Percentiles rank a stretch among this genome's conserved stretches.
Evolutionary conservation across 805 yeast genomes (phyloP).

Genomic region (Komagataella ulmi): DNA sequence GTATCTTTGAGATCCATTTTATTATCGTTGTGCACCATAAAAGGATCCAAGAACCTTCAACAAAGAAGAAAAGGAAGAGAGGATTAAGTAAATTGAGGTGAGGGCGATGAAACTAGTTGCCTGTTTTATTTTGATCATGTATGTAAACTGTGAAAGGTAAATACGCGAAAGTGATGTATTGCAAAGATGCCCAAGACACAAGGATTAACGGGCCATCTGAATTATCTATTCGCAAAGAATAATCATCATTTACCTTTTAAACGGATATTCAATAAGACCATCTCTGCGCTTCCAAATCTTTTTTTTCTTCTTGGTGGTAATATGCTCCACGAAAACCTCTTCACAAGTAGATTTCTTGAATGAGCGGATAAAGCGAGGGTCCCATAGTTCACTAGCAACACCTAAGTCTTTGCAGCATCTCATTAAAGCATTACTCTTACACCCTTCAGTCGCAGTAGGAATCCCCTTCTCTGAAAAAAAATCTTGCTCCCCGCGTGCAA

Average conservation of each 20-base stretch:
- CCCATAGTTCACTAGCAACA: slow-evolving; percentile 95
- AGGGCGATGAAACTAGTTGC: not conserved
- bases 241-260: slow-evolving; percentile 24
- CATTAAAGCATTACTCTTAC: slow-evolving; percentile 94
- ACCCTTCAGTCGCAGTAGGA: slow-evolving; percentile 95
- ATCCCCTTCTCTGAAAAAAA: slow-evolving; percentile 78
- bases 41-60: not conserved
- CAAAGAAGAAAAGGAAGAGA: not conserved
- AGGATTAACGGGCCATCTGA: not conserved
- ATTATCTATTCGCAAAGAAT: too few relatives aligned
- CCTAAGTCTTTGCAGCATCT: slow-evolving; percentile 97
- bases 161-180: not conserved
- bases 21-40: not conserved
- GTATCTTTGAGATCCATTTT: not conserved
- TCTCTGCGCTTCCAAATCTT: slow-evolving; percentile 88
- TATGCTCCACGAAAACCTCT: slow-evolving; percentile 77
- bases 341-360: slow-evolving; percentile 61
- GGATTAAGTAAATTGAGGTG: not conserved
- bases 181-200: too few relatives aligned
- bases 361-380: slow-evolving; percentile 71
- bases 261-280: slow-evolving; percentile 77
- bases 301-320: slow-evolving; percentile 70
- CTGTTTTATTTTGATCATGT: not conserved
- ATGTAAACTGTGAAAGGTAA: not conserved
- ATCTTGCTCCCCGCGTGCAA: slow-evolving; percentile 94